A percentile compares a stretch with the other conserved stretches of the same genome.
Conservation (phyloP, 2,329 filamentous ascomycete genomes). For the Cladosporium sp. region DNA sequence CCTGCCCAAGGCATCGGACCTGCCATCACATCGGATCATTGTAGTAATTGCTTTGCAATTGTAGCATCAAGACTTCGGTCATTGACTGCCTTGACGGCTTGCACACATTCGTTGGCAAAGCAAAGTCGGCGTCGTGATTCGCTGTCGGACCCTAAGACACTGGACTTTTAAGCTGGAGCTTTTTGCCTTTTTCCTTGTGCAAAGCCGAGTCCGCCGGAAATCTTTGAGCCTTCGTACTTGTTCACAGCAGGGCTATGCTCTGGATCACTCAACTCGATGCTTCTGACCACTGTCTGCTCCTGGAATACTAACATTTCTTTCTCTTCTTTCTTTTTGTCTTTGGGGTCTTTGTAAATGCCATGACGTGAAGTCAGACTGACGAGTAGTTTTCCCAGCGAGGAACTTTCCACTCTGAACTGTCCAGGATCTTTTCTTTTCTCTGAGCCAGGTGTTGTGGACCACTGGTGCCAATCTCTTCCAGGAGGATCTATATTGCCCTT, state of each 20-base stretch:
- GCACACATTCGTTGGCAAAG: conserved; percentile 12
- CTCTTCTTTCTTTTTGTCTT: not conserved
- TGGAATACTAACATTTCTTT: not conserved
- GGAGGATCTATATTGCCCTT: conserved; percentile 22
- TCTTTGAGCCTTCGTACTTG: no score
- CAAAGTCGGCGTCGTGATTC: conserved; percentile 1
- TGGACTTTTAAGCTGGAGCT: not conserved
- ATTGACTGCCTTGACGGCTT: conserved; percentile 6
- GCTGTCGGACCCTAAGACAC: not conserved
- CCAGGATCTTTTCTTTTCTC: conserved; percentile 29
- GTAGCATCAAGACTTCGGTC: not conserved
- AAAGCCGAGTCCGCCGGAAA: no score
- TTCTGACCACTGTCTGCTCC: no score
- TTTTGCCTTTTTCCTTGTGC: no score
- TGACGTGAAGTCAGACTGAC: conserved; percentile 23
- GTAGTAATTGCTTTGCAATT: conserved; percentile 12
- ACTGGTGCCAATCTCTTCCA: conserved; percentile 28
- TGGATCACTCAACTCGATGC: no score
- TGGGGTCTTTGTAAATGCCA: conserved; percentile 1
- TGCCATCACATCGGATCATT: not conserved
- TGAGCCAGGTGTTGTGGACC: conserved; percentile 26
- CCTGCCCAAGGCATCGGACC: conserved; percentile 5
- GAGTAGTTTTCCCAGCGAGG: conserved; percentile 24
- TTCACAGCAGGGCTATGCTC: no score
- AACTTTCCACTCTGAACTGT: conserved; percentile 22